These are phyloP conservation scores for Myxozyma neotropica DNA, from an alignment of 805 yeast genomes.

Conservation along the genomic window DNA sequence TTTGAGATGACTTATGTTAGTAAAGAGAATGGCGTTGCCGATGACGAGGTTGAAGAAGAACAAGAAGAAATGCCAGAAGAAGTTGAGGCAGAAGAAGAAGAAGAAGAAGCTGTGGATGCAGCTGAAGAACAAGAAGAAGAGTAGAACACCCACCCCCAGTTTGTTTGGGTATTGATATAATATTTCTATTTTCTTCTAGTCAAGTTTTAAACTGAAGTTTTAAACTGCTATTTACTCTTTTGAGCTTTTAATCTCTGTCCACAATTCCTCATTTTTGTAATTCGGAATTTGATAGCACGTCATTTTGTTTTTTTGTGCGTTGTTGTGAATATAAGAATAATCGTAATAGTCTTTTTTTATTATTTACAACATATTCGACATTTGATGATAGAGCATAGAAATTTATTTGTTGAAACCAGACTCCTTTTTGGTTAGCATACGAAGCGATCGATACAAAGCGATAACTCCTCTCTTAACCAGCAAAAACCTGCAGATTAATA, in stretches of 20 bases:
- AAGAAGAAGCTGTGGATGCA: neutral
- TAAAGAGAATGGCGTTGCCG: slow-evolving; percentile 19
- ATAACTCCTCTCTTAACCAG: too few relatives aligned
- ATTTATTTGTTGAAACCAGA: too few relatives aligned
- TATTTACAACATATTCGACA: too few relatives aligned
- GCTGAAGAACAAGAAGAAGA: too few relatives aligned
- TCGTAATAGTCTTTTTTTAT: too few relatives aligned
- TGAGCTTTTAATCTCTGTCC: neutral
- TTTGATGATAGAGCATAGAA: too few relatives aligned
- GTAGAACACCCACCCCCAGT: too few relatives aligned
- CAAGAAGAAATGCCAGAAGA: slow-evolving; percentile 13
- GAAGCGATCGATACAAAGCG: too few relatives aligned
- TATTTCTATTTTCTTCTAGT: neutral
- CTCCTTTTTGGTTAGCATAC: too few relatives aligned
- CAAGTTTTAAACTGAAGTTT: neutral
- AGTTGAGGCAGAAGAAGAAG: slow-evolving; percentile 12
- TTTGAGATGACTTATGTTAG: slow-evolving; percentile 72
- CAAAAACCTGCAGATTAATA: too few relatives aligned
- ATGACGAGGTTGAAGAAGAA: slow-evolving; percentile 27
- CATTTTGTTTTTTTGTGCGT: neutral
- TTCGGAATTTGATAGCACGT: neutral
- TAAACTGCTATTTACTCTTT: neutral
- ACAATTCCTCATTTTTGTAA: neutral
- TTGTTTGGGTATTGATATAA: neutral
- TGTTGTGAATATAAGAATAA: too few relatives aligned